phyloP scores from a whole-genome alignment of 192 early-diverging fungal genomes.

The Powellomyces hirtus region DNA sequence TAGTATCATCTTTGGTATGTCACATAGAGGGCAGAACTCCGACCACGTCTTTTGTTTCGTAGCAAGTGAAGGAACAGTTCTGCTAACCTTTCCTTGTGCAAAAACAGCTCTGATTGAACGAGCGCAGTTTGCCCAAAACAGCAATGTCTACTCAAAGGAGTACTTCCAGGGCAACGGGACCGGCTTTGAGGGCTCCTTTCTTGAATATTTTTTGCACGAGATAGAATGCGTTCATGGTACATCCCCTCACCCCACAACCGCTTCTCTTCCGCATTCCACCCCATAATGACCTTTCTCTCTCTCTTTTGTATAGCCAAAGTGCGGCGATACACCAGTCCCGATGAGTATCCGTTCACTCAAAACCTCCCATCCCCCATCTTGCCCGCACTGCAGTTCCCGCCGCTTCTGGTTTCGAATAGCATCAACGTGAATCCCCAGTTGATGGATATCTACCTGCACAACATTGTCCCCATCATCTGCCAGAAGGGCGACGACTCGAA shows the following conservation, averaged over 20 bases:
- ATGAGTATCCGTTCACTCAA: slow-evolving; percentile 91
- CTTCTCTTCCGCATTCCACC: neutral
- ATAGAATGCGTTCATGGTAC: slow-evolving; percentile 89
- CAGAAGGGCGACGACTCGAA: slow-evolving; percentile 76
- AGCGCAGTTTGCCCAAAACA: slow-evolving; percentile 86
- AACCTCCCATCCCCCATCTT: slow-evolving; percentile 83
- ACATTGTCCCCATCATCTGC: slow-evolving; percentile 78
- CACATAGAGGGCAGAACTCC: neutral
- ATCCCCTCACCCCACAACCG: neutral
- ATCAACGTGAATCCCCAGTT: slow-evolving; percentile 90
- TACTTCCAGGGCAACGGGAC: slow-evolving; percentile 67
- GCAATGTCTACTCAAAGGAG: slow-evolving; percentile 69
- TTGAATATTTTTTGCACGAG: slow-evolving; percentile 88
- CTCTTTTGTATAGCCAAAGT: slow-evolving; percentile 58
- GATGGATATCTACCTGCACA: slow-evolving; percentile 74
- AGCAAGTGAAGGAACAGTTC: neutral
- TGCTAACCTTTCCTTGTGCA: too few relatives aligned
- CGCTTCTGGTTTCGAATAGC: slow-evolving; percentile 64
- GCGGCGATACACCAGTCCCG: slow-evolving; percentile 80
- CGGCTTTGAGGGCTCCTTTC: slow-evolving; percentile 71
- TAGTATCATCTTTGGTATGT: slow-evolving; percentile 83
- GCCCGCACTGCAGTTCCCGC: slow-evolving; percentile 77
- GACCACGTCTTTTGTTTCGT: neutral
- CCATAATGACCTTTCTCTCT: neutral
- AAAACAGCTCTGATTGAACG: slow-evolving; percentile 92